Base-by-base conservation (phyloP, 306 rosid species). In the Carpinus viminea region DNA sequence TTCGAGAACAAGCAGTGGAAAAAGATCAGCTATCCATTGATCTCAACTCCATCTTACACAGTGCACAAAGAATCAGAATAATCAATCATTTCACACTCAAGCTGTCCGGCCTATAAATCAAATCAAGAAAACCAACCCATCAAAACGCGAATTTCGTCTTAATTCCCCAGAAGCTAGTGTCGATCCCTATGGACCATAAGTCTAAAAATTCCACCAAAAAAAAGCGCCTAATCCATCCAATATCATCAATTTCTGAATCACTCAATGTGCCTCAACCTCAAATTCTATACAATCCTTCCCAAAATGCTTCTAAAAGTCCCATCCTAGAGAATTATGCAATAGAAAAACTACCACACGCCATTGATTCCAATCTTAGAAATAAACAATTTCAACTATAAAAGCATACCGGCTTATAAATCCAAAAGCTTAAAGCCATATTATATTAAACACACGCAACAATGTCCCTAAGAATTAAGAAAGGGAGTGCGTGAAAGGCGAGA, bases 401-500 rank as follows among this genome's bases (percentile, higher is more conserved):
- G 52, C 52, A 16, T 9, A 0, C 52, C 52, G 4, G 15, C 16
- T 12, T 48, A 59, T 11, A 11, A 59, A 16, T 21, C 65, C 38
- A 21, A 16, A 59, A 24, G 65, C 65, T 24, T 21, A 59, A 24
- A 24, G 15, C 15, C 65, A 10, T 7, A 24, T 59, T 12, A 3
- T 9, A 24, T 21, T 24, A 59, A 59, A 59, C 65, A 24, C 31
- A 24, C 65, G 16, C 65, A 65, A 64, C 2, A 3, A n/a, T 2
- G 26, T n/a, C 28, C 12, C 15, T 9, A 65, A 66, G 47, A 66
- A 38, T 13, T 62, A 1, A 16, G 28, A 8, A n/a, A 24, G 7
- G 46, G 28, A 20, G 60, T 38, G 61, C 10, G 34, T 31, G 76
- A 31, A 56, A 79, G 34, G 17, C 10, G 24, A 31, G 26, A 93